Conservation (phyloP, 371 early-diverging fungal genomes). For the Umbelopsis sp. region DNA sequence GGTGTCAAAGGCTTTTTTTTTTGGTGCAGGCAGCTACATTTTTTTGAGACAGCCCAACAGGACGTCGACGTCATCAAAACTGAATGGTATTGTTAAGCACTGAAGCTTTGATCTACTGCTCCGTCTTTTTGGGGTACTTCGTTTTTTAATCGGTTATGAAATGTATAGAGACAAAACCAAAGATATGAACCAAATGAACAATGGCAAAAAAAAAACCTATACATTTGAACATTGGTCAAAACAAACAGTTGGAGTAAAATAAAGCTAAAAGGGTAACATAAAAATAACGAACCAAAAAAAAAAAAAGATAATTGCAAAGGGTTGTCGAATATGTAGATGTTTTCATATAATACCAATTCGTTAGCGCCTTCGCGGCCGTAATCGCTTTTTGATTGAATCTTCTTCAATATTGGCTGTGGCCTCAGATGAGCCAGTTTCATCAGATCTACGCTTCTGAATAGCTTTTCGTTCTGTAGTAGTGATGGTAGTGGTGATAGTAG, state of each 20-base stretch:
- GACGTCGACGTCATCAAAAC: too few relatives aligned
- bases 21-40: neutral
- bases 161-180: too few relatives aligned
- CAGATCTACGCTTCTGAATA: neutral
- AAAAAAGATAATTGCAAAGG: neutral
- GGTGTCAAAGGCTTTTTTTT: neutral
- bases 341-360: neutral
- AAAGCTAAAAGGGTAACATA: too few relatives aligned
- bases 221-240: too few relatives aligned
- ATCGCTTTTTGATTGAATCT: conserved; percentile 3
- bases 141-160: too few relatives aligned
- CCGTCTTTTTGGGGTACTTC: too few relatives aligned
- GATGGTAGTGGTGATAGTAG: neutral
- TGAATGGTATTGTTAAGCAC: too few relatives aligned
- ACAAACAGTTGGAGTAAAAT: too few relatives aligned
- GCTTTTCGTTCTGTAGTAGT: neutral
- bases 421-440: neutral
- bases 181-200: too few relatives aligned
- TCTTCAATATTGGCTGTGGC: neutral
- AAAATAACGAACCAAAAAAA: neutral
- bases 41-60: too few relatives aligned
- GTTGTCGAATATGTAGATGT: neutral
- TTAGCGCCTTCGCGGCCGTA: conserved; percentile 4
- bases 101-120: too few relatives aligned
- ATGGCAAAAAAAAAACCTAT: too few relatives aligned